Evolutionary conservation across 2,329 filamentous ascomycete species (phyloP).

Genomic region (Colletotrichum gigasporum): DNA sequence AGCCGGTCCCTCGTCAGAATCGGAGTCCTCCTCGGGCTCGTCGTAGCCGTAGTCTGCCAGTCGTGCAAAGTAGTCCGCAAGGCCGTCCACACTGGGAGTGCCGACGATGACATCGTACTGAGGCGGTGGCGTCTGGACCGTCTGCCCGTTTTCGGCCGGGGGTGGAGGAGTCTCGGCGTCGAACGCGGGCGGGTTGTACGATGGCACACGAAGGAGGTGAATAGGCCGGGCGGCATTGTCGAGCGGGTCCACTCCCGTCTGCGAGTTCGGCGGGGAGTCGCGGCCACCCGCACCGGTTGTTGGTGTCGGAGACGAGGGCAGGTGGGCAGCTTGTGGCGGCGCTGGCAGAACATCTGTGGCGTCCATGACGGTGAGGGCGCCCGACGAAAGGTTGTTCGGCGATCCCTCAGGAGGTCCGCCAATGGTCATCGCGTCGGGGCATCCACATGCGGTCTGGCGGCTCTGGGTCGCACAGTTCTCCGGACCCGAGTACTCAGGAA

Average conservation of each 20-base stretch:
- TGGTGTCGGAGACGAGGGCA: constrained; percentile 41
- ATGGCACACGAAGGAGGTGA: constrained; percentile 83
- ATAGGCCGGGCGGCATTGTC: constrained; percentile 72
- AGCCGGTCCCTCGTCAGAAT: constrained; percentile 53
- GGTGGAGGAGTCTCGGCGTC: constrained; percentile 82
- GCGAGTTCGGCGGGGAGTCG: constrained; percentile 20
- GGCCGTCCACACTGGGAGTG: constrained; percentile 69
- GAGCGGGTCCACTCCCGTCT: constrained; percentile 7
- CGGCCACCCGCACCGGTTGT: constrained; percentile 21
- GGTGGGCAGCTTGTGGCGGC: constrained; percentile 66
- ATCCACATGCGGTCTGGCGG: constrained; percentile 61
- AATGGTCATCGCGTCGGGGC: constrained; percentile 65
- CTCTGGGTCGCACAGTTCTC: constrained; percentile 54
- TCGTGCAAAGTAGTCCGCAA: constrained; percentile 89
- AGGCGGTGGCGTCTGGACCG: constrained; percentile 80
- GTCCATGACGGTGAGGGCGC: constrained; percentile 54
- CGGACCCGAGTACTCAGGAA: constrained; percentile 77
- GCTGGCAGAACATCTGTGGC: constrained; percentile 48
- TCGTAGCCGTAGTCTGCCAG: constrained; percentile 75
- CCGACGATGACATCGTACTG: constrained; percentile 84
- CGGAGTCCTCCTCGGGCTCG: constrained; percentile 53
- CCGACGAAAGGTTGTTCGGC: constrained; percentile 72
- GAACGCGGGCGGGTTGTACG: constrained; percentile 88
- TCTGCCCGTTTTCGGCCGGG: constrained; percentile 48
- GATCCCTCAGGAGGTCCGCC: constrained; percentile 70